phyloP scores from a whole-genome alignment of 495 filamentous ascomycete genomes.

The Parmelia sp. region DNA sequence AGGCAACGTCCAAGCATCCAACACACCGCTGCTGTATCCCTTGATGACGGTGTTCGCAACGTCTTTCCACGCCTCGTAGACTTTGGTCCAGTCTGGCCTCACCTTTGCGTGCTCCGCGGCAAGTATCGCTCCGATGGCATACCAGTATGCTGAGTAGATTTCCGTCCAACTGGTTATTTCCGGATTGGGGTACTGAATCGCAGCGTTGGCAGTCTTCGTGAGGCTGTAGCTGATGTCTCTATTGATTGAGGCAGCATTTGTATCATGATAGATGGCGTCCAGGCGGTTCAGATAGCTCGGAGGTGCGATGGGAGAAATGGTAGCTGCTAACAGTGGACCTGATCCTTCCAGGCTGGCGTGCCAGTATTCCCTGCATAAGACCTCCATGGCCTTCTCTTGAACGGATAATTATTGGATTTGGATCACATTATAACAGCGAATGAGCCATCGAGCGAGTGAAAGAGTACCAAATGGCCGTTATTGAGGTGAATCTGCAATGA shows the following conservation, averaged over 20 bases:
- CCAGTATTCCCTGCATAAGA: conserved; percentile 55
- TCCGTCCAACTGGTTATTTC: conserved; percentile 74
- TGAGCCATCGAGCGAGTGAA: background rate
- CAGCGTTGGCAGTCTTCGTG: conserved; percentile 44
- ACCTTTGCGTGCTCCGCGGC: conserved; percentile 41
- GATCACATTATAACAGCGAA: background rate
- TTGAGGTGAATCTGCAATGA: background rate
- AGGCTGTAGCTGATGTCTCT: conserved; percentile 55
- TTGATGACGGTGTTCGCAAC: conserved; percentile 62
- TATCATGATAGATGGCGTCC: conserved; percentile 54
- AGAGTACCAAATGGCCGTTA: background rate
- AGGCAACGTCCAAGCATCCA: conserved; percentile 82
- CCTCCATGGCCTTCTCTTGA: conserved; percentile 49
- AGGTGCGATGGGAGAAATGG: conserved; percentile 60
- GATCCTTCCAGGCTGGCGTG: conserved; percentile 48
- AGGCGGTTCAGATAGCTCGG: conserved; percentile 52
- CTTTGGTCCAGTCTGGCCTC: conserved; percentile 50
- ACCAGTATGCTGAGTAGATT: conserved; percentile 78
- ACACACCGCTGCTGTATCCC: conserved; percentile 60
- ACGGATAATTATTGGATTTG: too few species aligned
- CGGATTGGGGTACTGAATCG: conserved; percentile 47
- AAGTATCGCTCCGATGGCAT: conserved; percentile 62
- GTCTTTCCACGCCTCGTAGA: conserved; percentile 83
- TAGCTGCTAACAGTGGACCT: conserved; percentile 61
- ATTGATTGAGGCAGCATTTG: conserved; percentile 49